Percentiles rank a stretch among this genome's conserved stretches.
Evolutionary conservation across 1,284 basidiomycete species (phyloP).

Genomic region (Singerocomus rubriflavus): DNA sequence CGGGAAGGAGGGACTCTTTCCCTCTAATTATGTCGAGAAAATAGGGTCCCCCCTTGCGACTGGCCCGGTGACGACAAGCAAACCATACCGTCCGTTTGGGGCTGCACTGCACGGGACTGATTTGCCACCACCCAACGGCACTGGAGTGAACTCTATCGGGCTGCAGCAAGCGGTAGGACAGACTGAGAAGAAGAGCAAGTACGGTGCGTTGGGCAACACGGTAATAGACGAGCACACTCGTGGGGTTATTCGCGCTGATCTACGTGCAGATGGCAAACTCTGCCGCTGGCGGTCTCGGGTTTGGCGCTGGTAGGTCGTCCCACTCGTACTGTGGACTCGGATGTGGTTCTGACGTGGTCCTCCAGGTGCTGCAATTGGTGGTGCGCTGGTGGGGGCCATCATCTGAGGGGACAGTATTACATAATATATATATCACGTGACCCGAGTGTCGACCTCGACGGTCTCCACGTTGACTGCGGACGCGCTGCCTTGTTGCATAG

Average conservation of each 20-base stretch:
- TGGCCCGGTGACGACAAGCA: conserved; percentile 1
- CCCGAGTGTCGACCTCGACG: not conserved
- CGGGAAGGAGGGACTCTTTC: conserved; percentile 63
- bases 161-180: conserved; percentile 39
- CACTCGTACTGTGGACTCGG: not conserved
- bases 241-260: conserved; percentile 20
- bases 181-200: conserved; percentile 54
- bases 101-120: conserved; percentile 39
- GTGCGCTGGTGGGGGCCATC: conserved; percentile 38
- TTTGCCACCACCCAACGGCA: conserved; percentile 34
- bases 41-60: conserved; percentile 26
- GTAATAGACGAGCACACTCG: conserved; percentile 30
- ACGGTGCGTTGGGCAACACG: conserved; percentile 55
- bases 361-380: conserved; percentile 50
- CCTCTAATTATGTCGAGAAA: conserved; percentile 59
- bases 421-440: conserved; percentile 28
- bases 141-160: conserved; percentile 34
- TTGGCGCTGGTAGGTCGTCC: conserved; percentile 51
- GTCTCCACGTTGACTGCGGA: conserved; percentile 18
- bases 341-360: not conserved
- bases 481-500: conserved; percentile 12
- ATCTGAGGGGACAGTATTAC: conserved; percentile 34
- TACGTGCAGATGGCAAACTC: conserved; percentile 55
- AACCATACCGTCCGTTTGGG: conserved; percentile 41
- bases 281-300: conserved; percentile 69